Percentiles rank a stretch among this genome's conserved stretches.
These are phyloP conservation scores for Fusarium equiseti DNA, from an alignment of 2,329 filamentous ascomycete genomes.

Conservation along the genomic window DNA sequence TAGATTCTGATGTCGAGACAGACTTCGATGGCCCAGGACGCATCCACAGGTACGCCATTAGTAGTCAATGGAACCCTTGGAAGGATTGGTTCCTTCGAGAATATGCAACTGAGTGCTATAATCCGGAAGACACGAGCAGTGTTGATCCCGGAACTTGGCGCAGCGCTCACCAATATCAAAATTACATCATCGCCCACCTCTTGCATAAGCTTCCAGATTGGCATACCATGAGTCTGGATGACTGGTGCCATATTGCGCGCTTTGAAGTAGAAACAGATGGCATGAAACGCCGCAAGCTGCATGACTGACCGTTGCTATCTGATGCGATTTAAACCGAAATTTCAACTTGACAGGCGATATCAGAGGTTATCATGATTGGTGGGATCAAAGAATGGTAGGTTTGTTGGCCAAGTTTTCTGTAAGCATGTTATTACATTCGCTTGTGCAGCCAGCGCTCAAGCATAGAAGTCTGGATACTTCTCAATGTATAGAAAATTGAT, in stretches of 20 bases:
- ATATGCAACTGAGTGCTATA: not conserved
- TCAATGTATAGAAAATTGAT: not conserved
- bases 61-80: slow-evolving; percentile 4
- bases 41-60: slow-evolving; percentile 14
- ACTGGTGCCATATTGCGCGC: slow-evolving; percentile 1
- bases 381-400: not conserved
- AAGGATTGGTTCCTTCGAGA: not conserved
- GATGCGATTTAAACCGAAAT: not conserved
- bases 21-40: not conserved
- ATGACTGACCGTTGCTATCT: not conserved
- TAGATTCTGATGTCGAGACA: not conserved
- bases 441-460: not conserved
- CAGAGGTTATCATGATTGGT: not conserved
- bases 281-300: not conserved
- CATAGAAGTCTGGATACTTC: not conserved
- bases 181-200: not conserved
- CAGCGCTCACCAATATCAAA: not conserved
- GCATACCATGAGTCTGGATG: not conserved
- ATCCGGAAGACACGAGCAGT: not conserved
- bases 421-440: not conserved
- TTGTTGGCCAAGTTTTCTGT: not conserved
- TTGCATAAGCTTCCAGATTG: not conserved
- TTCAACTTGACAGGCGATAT: not conserved
- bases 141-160: not conserved
- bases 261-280: not conserved